phyloP scores from a whole-genome alignment of 768 basidiomycete genomes.

The Xerocomellus dryophilus region DNA sequence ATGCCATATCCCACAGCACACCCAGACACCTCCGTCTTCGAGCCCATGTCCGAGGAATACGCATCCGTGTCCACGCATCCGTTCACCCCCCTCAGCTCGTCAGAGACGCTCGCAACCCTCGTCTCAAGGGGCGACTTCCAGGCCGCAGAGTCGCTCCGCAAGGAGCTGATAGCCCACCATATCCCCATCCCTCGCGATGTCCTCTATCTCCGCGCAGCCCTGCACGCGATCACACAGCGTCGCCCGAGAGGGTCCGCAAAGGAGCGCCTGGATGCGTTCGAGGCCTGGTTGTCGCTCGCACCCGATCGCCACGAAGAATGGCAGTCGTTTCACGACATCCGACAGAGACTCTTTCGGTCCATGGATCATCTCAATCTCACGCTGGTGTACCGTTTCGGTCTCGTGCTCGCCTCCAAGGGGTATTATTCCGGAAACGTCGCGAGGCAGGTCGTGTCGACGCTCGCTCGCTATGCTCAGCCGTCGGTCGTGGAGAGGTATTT shows the following conservation, averaged over 20 bases:
- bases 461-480: slow-evolving; percentile 44
- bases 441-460: slow-evolving; percentile 32
- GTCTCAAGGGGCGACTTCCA: slow-evolving; percentile 21
- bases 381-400: slow-evolving; percentile 42
- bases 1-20: slow-evolving; percentile 34
- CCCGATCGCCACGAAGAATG: slow-evolving; percentile 31
- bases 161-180: slow-evolving; percentile 39
- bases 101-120: slow-evolving; percentile 23
- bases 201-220: slow-evolving; percentile 39
- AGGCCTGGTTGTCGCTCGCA: slow-evolving; percentile 44
- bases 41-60: slow-evolving; percentile 36
- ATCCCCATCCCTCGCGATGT: slow-evolving; percentile 35
- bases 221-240: slow-evolving; percentile 27
- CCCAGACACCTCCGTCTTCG: slow-evolving; percentile 37
- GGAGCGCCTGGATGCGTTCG: slow-evolving; percentile 24
- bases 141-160: slow-evolving; percentile 36
- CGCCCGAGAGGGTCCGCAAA: slow-evolving; percentile 16
- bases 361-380: slow-evolving; percentile 31
- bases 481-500: slow-evolving; percentile 40
- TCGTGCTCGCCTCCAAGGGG: slow-evolving; percentile 47
- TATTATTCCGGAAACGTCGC: slow-evolving; percentile 25
- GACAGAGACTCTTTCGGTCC: slow-evolving; percentile 33
- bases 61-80: slow-evolving; percentile 10
- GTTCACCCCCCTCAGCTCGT: slow-evolving; percentile 24
- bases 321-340: slow-evolving; percentile 26